phyloP scores from a whole-genome alignment of 108 stramenopile genomes.

The Skeletonema potamos region DNA sequence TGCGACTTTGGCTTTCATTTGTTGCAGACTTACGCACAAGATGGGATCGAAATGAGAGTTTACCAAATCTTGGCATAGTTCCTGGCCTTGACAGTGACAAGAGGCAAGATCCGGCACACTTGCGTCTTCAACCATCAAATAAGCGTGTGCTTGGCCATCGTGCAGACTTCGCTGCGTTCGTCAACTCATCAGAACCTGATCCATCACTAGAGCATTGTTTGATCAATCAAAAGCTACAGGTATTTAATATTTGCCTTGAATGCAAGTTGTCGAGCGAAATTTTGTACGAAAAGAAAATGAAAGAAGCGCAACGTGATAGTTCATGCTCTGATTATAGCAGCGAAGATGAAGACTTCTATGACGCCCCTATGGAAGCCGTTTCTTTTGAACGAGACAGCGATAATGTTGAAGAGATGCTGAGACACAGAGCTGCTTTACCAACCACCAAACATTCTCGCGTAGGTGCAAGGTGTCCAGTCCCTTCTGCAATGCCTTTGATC shows the following conservation, averaged over 20 bases:
- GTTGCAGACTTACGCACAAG: constrained; percentile 68
- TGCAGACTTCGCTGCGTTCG: constrained; percentile 50
- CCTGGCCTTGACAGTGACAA: constrained; percentile 53
- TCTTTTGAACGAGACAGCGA: constrained; percentile 15
- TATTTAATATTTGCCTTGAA: constrained; percentile 82
- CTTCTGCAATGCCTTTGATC: constrained; percentile 40
- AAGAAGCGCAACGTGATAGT: neutral
- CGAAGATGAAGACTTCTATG: constrained; percentile 42
- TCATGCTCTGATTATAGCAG: constrained; percentile 12
- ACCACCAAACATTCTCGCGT: constrained; percentile 36
- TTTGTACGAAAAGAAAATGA: constrained; percentile 17
- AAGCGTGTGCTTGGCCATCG: constrained; percentile 41
- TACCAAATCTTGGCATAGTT: constrained; percentile 73
- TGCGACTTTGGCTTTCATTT: constrained; percentile 70
- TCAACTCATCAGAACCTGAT: constrained; percentile 63
- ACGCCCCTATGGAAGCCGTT: constrained; percentile 32
- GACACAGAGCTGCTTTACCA: constrained; percentile 11
- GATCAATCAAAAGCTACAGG: constrained; percentile 87
- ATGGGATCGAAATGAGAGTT: constrained; percentile 72
- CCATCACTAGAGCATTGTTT: constrained; percentile 75
- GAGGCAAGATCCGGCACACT: neutral
- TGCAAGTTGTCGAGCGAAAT: constrained; percentile 61
- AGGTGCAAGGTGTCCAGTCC: constrained; percentile 83
- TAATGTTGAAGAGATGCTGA: constrained; percentile 41
- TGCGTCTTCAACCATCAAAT: constrained; percentile 20